These are phyloP conservation scores for Monilinia fructigena DNA, from an alignment of 2,329 filamentous ascomycete genomes.

Conservation along the genomic window DNA sequence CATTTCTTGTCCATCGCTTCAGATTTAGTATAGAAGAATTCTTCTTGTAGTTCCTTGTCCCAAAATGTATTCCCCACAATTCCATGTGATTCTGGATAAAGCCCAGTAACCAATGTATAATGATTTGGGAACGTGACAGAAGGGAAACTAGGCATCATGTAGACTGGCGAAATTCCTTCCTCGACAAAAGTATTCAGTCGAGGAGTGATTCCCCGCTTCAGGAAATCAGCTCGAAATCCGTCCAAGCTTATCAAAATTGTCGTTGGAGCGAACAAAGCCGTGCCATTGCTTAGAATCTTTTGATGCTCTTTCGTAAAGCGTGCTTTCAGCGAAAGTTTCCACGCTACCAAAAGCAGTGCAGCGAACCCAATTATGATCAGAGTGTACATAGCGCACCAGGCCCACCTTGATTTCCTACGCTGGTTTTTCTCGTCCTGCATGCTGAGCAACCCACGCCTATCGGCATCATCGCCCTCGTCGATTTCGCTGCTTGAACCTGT, in stretches of 20 bases:
- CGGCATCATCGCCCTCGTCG: slow-evolving; percentile 57
- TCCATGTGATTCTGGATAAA: slow-evolving; percentile 91
- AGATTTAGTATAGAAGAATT: slow-evolving; percentile 87
- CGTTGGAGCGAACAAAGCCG: slow-evolving; percentile 83
- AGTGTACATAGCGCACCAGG: slow-evolving; percentile 54
- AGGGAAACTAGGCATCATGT: slow-evolving; percentile 93
- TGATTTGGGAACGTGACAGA: slow-evolving; percentile 97
- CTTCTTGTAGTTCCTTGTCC: slow-evolving; percentile 72
- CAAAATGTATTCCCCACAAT: slow-evolving; percentile 94
- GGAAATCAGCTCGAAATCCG: slow-evolving; percentile 89
- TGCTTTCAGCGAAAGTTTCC: slow-evolving; percentile 55
- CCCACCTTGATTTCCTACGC: slow-evolving; percentile 54
- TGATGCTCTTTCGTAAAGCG: slow-evolving; percentile 41
- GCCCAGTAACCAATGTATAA: slow-evolving; percentile 86
- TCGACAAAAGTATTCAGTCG: slow-evolving; percentile 72
- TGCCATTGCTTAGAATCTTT: slow-evolving; percentile 70
- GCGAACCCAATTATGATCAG: slow-evolving; percentile 54
- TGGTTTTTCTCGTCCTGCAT: slow-evolving; percentile 48
- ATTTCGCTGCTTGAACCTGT: slow-evolving; percentile 62
- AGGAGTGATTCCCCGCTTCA: slow-evolving; percentile 80
- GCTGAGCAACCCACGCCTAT: slow-evolving; percentile 51
- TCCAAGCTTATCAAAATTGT: slow-evolving; percentile 93
- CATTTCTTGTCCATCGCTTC: slow-evolving; percentile 77
- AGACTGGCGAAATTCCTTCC: slow-evolving; percentile 83
- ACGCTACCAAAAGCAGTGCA: slow-evolving; percentile 56